Evolutionary conservation across 768 basidiomycete genomes (phyloP).

Genomic region (Boletellus emodensis): DNA sequence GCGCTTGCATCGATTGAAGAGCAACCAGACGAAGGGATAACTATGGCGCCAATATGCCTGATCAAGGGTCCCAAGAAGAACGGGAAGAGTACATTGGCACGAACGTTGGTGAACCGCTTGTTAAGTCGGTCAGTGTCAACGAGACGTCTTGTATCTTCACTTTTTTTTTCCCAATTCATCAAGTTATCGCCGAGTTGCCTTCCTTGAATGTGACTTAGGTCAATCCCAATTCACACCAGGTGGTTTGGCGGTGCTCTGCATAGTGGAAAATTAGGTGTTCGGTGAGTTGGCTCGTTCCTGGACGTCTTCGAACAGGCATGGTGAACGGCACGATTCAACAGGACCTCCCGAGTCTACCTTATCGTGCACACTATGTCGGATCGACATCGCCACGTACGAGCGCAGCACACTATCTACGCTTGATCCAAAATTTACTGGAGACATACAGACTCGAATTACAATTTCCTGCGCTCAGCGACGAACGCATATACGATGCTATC

Average conservation of each 20-base stretch:
- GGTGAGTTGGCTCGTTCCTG: constrained; percentile 45
- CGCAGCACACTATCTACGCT: constrained; percentile 65
- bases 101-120: constrained; percentile 68
- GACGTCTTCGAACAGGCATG: neutral
- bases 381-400: constrained; percentile 70
- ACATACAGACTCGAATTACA: constrained; percentile 63
- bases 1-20: constrained; percentile 20
- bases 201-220: constrained; percentile 88
- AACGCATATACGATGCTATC: constrained; percentile 51
- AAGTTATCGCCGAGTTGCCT: constrained; percentile 81
- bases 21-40: constrained; percentile 11
- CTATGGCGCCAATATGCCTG: constrained; percentile 36
- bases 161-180: constrained; percentile 26
- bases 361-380: constrained; percentile 85
- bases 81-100: constrained; percentile 88
- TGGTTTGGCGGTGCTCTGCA: constrained; percentile 77
- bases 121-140: constrained; percentile 44
- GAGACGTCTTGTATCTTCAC: neutral
- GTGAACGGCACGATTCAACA: constrained; percentile 24
- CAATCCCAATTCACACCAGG: constrained; percentile 92
- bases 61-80: constrained; percentile 83
- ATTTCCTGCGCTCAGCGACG: constrained; percentile 33
- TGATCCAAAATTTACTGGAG: constrained; percentile 63
- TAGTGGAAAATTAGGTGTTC: constrained; percentile 64
- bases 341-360: constrained; percentile 65